phyloP scores from a whole-genome alignment of 1,139 yeast species.

The Candida sp. region DNA sequence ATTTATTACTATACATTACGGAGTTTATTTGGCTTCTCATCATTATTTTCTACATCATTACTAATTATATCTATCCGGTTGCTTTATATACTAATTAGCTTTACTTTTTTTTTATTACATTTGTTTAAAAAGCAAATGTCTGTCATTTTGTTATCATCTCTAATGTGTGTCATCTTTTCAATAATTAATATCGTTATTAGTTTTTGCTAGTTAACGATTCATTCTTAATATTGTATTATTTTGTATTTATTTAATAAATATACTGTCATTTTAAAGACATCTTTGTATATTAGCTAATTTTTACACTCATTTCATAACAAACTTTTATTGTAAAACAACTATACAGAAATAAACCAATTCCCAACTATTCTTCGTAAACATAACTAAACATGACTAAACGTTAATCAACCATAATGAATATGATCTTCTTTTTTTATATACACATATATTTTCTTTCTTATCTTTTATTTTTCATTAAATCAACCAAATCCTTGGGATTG shows the following conservation, averaged over 20 bases:
- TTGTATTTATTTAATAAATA: conserved; percentile 1
- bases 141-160: background rate
- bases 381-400: background rate
- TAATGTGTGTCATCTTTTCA: conserved; percentile 6
- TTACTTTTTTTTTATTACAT: background rate
- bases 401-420: no score
- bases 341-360: background rate
- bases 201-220: background rate
- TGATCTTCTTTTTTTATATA: background rate
- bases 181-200: background rate
- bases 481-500: conserved; percentile 34
- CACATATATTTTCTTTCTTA: background rate
- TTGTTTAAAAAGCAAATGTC: background rate
- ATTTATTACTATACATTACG: background rate
- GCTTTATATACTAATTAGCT: background rate
- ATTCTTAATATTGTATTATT: conserved; percentile 2
- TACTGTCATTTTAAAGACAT: conserved; percentile 2
- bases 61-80: background rate
- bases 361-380: background rate
- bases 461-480: conserved; percentile 8
- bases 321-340: background rate
- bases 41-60: background rate
- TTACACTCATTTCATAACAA: background rate
- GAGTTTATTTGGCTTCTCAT: background rate
- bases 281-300: no score